Base-by-base conservation (phyloP, 2,329 filamentous ascomycete genomes). In the Colletotrichum australisinense region DNA sequence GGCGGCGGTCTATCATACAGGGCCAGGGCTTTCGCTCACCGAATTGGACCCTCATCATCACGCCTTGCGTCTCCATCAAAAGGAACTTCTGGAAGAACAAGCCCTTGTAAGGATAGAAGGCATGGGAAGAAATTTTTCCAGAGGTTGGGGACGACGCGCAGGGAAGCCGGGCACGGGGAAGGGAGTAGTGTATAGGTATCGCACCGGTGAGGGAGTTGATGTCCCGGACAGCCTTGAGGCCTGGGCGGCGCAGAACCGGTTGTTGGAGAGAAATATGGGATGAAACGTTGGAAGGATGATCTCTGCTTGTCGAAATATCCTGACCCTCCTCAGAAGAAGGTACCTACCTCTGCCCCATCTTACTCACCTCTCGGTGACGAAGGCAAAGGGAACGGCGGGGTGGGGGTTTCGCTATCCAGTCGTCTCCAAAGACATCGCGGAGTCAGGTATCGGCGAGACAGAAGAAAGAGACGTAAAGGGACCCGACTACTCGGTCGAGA, bases 291-390 rank as follows among this genome's bases (percentile, higher is more conserved):
- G 52, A 58, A 38, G 24, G 53, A 59, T 42, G 52, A 72, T 69
- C 53, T 69, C 58, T 58, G 65, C 52, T 30, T 69, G 59, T 69
- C 70, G 65, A 46, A 72, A 72, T 58, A 42, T 58, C 52, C 69
- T 28, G 14, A 35, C n/a, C 60, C 19, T 16, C 28, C 19, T 19
- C 35, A 38, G 12, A 38, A 38, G 16, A 46, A n/a, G 42, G 42
- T 42, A 42, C 14, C 11, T 46, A 46, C 42, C 16, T 46, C 42
- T 46, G 42, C 42, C 42, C 42, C 16, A 19, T 55, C 24, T 26
- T 14, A 22, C 24, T 38, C 22, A 12, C 49, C 9, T 38, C 63
- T 26, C n/a, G 28, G 46, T 26, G 32, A 12, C 26, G 28, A 24
- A 35, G 19, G n/a, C 19, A n/a, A 26, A 35, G 28, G 19, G 60